A percentile compares a stretch with the other conserved stretches of the same genome.
Conservation (phyloP, 371 early-diverging fungal genomes). For the Batkoa obscura region DNA sequence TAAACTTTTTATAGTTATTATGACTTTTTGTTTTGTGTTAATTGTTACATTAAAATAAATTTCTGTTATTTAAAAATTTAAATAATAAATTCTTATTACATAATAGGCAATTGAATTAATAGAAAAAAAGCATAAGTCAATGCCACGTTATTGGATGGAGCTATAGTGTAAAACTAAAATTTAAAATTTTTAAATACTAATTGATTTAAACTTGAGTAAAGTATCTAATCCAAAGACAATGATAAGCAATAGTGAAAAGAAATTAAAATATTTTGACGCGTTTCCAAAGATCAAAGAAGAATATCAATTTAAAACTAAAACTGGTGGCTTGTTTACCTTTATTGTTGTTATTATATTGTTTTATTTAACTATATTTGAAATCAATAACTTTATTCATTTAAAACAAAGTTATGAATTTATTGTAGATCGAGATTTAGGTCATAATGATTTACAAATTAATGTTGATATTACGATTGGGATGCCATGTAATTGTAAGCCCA, state of each 20-base stretch:
- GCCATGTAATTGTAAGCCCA: conserved; percentile 57
- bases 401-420: conserved; percentile 54
- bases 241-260: conserved; percentile 4
- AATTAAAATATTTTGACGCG: conserved; percentile 40
- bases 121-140: too few species aligned
- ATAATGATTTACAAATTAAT: conserved; percentile 46
- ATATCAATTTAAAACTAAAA: conserved; percentile 51
- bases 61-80: too few species aligned
- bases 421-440: conserved; percentile 45
- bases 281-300: conserved; percentile 75
- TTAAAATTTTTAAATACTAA: too few species aligned
- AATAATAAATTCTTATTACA: too few species aligned
- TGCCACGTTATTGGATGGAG: too few species aligned
- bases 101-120: too few species aligned
- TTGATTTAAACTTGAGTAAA: too few species aligned
- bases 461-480: conserved; percentile 76
- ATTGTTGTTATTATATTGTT: conserved; percentile 40
- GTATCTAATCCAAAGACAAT: conserved; percentile 10
- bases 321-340: conserved; percentile 62
- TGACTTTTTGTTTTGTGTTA: too few species aligned
- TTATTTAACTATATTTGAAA: conserved; percentile 42
- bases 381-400: conserved; percentile 32
- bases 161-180: too few species aligned
- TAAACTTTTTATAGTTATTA: too few species aligned
- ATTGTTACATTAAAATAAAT: too few species aligned